Conservation (phyloP, 345 rosid genomes). For the Salix arbutifolia region DNA sequence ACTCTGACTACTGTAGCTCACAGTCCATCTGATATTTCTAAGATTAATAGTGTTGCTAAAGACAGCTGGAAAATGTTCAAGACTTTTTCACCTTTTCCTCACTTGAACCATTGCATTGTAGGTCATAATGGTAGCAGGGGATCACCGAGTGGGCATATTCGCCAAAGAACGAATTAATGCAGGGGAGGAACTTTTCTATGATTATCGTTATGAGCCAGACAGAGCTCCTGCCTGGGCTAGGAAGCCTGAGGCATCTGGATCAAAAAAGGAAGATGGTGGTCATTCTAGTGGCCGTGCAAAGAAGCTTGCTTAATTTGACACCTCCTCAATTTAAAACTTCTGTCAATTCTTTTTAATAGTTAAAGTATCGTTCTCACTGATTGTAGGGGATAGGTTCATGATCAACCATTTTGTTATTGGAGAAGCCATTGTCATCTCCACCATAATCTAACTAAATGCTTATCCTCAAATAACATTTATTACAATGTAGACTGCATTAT, state of each 20-base stretch:
- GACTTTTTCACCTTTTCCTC: not conserved
- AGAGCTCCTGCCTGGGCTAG: conserved; percentile 99
- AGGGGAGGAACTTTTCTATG: conserved; percentile 94
- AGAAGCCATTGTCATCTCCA: conserved; percentile 41
- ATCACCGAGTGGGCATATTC: conserved; percentile 91
- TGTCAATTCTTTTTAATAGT: conserved; percentile 27
- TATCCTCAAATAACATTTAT: conserved; percentile 14
- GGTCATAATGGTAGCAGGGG: conserved; percentile 98
- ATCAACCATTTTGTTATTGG: conserved; percentile 24
- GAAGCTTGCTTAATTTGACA: conserved; percentile 70
- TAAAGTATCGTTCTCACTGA: conserved; percentile 28
- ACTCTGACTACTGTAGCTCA: not conserved
- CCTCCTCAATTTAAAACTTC: conserved; percentile 7
- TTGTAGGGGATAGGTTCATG: conserved; percentile 16
- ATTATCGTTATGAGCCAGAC: conserved; percentile 93
- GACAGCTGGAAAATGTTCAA: not conserved
- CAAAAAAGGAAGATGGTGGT: conserved; percentile 73
- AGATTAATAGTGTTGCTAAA: too few relatives aligned
- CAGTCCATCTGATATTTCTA: not conserved
- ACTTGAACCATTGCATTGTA: conserved; percentile 22
- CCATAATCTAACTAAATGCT: conserved; percentile 17
- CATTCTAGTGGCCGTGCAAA: conserved; percentile 86
- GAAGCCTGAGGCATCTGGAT: conserved; percentile 85
- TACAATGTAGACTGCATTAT: conserved; percentile 4
- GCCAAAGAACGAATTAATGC: conserved; percentile 87